phyloP scores from a whole-genome alignment of 1,139 yeast genomes.

The Torulaspora globosa region DNA sequence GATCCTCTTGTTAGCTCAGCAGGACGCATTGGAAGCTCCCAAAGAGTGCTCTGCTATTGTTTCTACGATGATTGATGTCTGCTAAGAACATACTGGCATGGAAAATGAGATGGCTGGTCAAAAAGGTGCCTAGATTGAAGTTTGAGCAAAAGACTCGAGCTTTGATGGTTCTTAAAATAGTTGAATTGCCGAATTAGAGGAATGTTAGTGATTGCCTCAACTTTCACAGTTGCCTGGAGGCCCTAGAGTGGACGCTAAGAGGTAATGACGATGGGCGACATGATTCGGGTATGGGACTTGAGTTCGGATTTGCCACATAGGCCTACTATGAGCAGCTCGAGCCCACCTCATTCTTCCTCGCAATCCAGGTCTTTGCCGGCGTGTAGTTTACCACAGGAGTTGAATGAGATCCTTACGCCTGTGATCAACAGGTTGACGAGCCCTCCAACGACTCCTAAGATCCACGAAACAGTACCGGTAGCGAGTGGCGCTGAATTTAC shows the following conservation, averaged over 20 bases:
- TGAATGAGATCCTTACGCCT: conserved; percentile 9
- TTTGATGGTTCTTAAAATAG: conserved; percentile 3
- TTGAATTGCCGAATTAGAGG: not conserved
- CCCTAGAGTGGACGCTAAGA: not conserved
- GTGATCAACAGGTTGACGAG: conserved; percentile 10
- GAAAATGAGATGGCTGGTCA: conserved; percentile 8
- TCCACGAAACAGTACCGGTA: conserved; percentile 2
- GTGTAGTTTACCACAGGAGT: conserved; percentile 2
- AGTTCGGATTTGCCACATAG: conserved; percentile 9
- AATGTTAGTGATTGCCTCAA: not conserved
- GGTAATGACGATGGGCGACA: conserved; percentile 1
- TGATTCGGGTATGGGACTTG: conserved; percentile 6
- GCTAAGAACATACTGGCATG: not conserved
- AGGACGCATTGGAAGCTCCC: not conserved
- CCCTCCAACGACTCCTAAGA: conserved; percentile 5
- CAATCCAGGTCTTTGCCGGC: conserved; percentile 5
- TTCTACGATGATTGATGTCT: not conserved
- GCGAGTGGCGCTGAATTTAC: not conserved
- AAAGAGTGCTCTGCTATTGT: not conserved
- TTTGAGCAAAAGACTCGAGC: too few relatives aligned
- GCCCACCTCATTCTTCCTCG: conserved; percentile 9
- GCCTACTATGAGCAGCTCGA: conserved; percentile 6
- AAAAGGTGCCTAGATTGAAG: not conserved
- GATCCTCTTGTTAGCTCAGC: not conserved
- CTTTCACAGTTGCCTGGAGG: not conserved